phyloP scores from a whole-genome alignment of 78 protist species.

The Dictyostelium purpureum region DNA sequence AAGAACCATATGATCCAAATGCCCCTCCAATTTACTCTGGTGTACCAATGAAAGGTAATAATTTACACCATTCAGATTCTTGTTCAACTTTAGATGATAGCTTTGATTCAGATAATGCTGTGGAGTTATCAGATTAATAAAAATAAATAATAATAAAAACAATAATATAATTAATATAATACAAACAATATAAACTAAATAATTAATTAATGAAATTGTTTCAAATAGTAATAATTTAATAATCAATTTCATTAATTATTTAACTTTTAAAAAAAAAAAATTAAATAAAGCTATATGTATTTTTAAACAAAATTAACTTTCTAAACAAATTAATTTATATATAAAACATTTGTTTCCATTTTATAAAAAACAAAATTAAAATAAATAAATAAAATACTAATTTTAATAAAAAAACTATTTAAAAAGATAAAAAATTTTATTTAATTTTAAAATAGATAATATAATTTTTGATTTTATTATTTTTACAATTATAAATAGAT shows the following conservation, averaged over 20 bases:
- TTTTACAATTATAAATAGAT: too few relatives aligned
- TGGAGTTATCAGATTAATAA: slow-evolving; percentile 44
- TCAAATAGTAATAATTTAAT: too few relatives aligned
- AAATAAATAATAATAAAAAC: background rate
- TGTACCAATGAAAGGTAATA: slow-evolving; percentile 50
- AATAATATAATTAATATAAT: background rate
- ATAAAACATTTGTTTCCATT: too few relatives aligned
- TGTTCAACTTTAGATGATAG: slow-evolving; percentile 69
- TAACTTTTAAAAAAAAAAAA: too few relatives aligned
- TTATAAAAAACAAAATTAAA: background rate
- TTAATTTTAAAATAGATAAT: background rate
- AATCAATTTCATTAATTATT: too few relatives aligned
- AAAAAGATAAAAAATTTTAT: background rate
- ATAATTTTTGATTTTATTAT: background rate
- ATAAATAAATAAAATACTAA: background rate
- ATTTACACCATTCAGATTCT: background rate
- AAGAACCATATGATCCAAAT: slow-evolving; percentile 23
- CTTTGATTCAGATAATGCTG: slow-evolving; percentile 64
- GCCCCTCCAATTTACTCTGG: slow-evolving; percentile 46
- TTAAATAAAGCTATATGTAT: too few relatives aligned
- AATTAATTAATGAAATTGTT: too few relatives aligned
- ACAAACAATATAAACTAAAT: background rate
- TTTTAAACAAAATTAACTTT: too few relatives aligned
- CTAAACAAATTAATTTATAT: too few relatives aligned
- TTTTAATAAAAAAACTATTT: background rate